Evolutionary conservation across 345 rosid genomes (phyloP).

Genomic region (Boechera retrofracta): DNA sequence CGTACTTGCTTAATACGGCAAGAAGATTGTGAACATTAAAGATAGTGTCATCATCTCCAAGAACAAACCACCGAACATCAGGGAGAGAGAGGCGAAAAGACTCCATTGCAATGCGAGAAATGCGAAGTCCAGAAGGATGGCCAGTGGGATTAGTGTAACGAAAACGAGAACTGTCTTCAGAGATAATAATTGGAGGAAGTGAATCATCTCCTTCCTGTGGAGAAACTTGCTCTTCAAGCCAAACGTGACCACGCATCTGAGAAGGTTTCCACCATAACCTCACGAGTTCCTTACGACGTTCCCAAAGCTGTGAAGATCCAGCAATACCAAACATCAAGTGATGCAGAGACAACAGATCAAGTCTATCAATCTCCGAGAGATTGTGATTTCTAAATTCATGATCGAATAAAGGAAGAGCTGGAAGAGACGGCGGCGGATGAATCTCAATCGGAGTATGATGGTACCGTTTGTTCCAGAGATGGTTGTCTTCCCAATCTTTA

Average conservation of each 20-base stretch:
- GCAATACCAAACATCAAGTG: constrained; percentile 93
- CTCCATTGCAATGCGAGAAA: constrained; percentile 75
- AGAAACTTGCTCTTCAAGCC: constrained; percentile 75
- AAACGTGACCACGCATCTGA: constrained; percentile 80
- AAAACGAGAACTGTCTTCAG: constrained; percentile 85
- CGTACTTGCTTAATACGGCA: constrained; percentile 73
- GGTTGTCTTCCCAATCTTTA: constrained; percentile 56
- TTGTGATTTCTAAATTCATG: constrained; percentile 49
- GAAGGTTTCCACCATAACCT: constrained; percentile 86
- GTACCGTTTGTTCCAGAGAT: constrained; percentile 40
- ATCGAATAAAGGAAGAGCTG: constrained; percentile 15
- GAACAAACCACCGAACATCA: constrained; percentile 80
- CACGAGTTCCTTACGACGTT: constrained; percentile 74
- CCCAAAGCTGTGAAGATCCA: constrained; percentile 81
- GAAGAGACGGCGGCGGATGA: constrained; percentile 41
- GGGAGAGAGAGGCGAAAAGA: constrained; percentile 70
- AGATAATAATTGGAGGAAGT: constrained; percentile 74
- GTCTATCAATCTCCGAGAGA: constrained; percentile 44
- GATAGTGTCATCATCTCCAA: constrained; percentile 93
- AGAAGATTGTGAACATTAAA: constrained; percentile 72
- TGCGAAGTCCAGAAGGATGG: constrained; percentile 91
- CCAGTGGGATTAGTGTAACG: constrained; percentile 94
- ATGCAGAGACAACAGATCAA: constrained; percentile 43
- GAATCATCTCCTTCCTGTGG: constrained; percentile 56
- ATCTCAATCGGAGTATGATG: constrained; percentile 28